These are phyloP conservation scores for Trametopsis cervina DNA, from an alignment of 768 basidiomycete species.

Conservation along the genomic window DNA sequence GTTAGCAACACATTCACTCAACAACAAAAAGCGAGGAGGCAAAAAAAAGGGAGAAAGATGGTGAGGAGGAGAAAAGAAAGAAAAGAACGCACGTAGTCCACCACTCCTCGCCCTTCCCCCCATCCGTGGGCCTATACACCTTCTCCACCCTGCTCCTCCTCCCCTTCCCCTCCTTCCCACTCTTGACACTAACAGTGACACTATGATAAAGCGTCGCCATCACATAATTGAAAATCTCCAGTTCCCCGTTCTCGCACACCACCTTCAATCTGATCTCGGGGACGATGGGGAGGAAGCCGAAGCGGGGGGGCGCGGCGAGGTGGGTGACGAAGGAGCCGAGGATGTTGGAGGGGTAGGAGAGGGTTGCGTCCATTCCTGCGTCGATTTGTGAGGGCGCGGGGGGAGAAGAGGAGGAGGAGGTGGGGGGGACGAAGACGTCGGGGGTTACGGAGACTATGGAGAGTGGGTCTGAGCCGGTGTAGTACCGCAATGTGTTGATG, in stretches of 20 bases:
- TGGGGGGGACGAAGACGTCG: background rate
- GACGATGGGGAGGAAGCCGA: slow-evolving; percentile 4
- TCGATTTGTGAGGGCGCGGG: slow-evolving; percentile 6
- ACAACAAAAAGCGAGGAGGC: too few relatives aligned
- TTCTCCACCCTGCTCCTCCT: slow-evolving; percentile 26
- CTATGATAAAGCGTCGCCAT: slow-evolving; percentile 20
- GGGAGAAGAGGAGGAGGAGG: background rate
- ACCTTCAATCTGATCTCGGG: background rate
- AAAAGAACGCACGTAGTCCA: slow-evolving; percentile 35
- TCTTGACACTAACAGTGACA: slow-evolving; percentile 21
- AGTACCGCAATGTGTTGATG: slow-evolving; percentile 2
- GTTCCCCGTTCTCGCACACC: background rate
- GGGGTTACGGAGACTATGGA: background rate
- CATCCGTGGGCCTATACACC: slow-evolving; percentile 11
- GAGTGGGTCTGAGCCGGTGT: slow-evolving; percentile 2
- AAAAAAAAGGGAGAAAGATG: background rate
- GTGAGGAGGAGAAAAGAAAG: background rate
- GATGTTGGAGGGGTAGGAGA: slow-evolving; percentile 9
- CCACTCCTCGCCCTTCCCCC: slow-evolving; percentile 37
- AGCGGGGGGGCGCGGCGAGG: background rate
- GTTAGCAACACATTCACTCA: too few relatives aligned
- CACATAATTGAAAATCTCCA: slow-evolving; percentile 15
- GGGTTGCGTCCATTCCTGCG: slow-evolving; percentile 2
- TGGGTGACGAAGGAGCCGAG: background rate
- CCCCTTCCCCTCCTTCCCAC: slow-evolving; percentile 31